These are phyloP conservation scores for Trichosporon coremiiforme DNA, from an alignment of 1,284 basidiomycete species.

Conservation along the genomic window DNA sequence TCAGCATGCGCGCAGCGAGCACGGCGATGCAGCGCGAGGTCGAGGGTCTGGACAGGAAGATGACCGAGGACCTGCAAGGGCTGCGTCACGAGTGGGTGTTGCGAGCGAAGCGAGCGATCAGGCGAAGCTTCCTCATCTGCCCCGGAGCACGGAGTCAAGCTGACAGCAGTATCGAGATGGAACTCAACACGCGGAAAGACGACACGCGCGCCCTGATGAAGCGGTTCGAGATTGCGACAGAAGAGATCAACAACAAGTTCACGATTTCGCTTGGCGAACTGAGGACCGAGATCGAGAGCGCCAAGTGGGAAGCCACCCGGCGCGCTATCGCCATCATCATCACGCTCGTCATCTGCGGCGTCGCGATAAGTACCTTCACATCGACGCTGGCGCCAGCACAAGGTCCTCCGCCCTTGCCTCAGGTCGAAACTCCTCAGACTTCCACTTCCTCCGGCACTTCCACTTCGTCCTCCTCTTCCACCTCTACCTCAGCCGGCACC, in stretches of 20 bases:
- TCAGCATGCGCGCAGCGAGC: conserved; percentile 73
- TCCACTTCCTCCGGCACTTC: not conserved
- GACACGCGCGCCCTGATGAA: conserved; percentile 89
- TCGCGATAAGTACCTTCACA: conserved; percentile 27
- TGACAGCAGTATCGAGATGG: conserved; percentile 74
- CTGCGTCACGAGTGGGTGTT: conserved; percentile 62
- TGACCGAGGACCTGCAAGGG: conserved; percentile 88
- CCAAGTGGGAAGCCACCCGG: conserved; percentile 88
- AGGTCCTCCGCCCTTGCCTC: not conserved
- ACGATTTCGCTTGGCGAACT: conserved; percentile 82
- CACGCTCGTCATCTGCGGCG: conserved; percentile 28
- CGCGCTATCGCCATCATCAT: conserved; percentile 65
- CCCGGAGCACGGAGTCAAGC: not conserved
- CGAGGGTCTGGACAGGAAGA: conserved; percentile 80
- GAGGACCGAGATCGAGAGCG: conserved; percentile 80
- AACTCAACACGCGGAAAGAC: conserved; percentile 89
- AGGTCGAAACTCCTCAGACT: too few relatives aligned
- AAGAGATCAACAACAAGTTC: conserved; percentile 86
- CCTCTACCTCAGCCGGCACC: not conserved
- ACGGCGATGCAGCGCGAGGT: conserved; percentile 81
- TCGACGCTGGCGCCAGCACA: conserved; percentile 19
- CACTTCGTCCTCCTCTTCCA: not conserved
- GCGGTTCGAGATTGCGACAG: conserved; percentile 80
- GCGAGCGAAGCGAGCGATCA: not conserved
- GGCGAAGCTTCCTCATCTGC: not conserved